phyloP scores from a whole-genome alignment of 1,284 basidiomycete species.

The Spongispora temasekensis region DNA sequence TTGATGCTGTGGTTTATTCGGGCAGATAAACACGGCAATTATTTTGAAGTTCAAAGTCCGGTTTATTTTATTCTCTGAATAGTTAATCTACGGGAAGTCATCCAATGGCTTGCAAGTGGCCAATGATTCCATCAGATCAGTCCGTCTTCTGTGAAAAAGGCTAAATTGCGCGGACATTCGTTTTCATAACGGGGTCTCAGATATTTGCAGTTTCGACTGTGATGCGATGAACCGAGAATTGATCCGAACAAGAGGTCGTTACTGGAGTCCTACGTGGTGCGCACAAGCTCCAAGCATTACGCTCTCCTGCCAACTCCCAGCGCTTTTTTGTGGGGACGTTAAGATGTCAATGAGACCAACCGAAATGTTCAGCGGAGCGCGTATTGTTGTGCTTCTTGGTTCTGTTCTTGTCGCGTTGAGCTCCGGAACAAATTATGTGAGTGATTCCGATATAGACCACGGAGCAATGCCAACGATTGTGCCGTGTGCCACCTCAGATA shows the following conservation, averaged over 20 bases:
- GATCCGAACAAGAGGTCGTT: too few relatives aligned
- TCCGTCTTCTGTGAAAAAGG: too few relatives aligned
- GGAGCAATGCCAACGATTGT: conserved; percentile 6
- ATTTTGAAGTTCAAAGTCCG: background rate
- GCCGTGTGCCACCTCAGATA: conserved; percentile 21
- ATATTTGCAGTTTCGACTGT: too few relatives aligned
- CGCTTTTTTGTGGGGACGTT: too few relatives aligned
- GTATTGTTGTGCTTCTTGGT: conserved; percentile 46
- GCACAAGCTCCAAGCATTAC: too few relatives aligned
- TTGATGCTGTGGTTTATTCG: background rate
- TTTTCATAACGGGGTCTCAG: too few relatives aligned
- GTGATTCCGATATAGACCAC: conserved; percentile 25
- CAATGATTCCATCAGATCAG: too few relatives aligned
- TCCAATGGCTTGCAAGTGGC: too few relatives aligned
- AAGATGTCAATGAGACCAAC: conserved; percentile 1
- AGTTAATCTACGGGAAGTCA: background rate
- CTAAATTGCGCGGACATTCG: too few relatives aligned
- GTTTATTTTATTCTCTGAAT: background rate
- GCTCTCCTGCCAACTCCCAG: too few relatives aligned
- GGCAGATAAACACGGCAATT: background rate
- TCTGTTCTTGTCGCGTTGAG: conserved; percentile 58
- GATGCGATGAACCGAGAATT: too few relatives aligned
- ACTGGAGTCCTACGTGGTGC: too few relatives aligned
- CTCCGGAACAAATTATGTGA: conserved; percentile 75
- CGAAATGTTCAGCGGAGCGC: conserved; percentile 15